Evolutionary conservation across 1,284 basidiomycete species (phyloP).

Genomic region (Sanghuangporus baumii): DNA sequence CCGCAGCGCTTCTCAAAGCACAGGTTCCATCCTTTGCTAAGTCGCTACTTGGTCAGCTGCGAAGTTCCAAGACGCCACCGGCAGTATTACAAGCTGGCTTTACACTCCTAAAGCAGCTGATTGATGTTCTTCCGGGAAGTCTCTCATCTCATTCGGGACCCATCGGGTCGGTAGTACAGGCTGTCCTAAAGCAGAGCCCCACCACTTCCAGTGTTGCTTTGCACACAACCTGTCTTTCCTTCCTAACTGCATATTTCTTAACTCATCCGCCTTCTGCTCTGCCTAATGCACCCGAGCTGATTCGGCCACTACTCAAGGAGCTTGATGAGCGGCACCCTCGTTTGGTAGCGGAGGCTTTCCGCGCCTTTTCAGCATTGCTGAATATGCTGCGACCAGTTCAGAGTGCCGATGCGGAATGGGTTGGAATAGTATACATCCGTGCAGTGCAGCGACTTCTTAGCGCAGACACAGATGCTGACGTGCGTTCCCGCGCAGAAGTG

Average conservation of each 20-base stretch:
- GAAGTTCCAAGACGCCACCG: slow-evolving; percentile 63
- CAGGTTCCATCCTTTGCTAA: slow-evolving; percentile 80
- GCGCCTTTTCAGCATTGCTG: slow-evolving; percentile 66
- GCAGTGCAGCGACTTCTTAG: slow-evolving; percentile 68
- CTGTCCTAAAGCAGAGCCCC: slow-evolving; percentile 56
- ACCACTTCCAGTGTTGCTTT: slow-evolving; percentile 68
- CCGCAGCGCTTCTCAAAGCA: slow-evolving; percentile 44
- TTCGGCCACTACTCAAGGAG: slow-evolving; percentile 31
- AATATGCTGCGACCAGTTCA: slow-evolving; percentile 59
- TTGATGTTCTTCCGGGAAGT: slow-evolving; percentile 79
- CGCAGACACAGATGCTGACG: slow-evolving; percentile 87
- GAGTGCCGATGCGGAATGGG: slow-evolving; percentile 42
- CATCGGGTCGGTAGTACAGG: slow-evolving; percentile 57
- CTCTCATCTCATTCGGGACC: slow-evolving; percentile 66
- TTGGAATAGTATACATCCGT: slow-evolving; percentile 68
- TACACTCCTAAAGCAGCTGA: slow-evolving; percentile 68
- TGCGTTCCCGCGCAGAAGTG: slow-evolving; percentile 78
- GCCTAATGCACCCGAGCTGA: slow-evolving; percentile 60
- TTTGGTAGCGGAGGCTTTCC: slow-evolving; percentile 79
- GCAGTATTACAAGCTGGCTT: slow-evolving; percentile 83
- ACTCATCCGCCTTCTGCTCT: slow-evolving; percentile 73
- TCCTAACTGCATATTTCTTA: slow-evolving; percentile 80
- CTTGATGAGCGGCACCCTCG: slow-evolving; percentile 64
- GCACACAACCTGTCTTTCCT: slow-evolving; percentile 77
- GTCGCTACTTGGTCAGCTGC: slow-evolving; percentile 76